phyloP scores from a whole-genome alignment of 805 yeast species.

The Saturnispora besseyi region DNA sequence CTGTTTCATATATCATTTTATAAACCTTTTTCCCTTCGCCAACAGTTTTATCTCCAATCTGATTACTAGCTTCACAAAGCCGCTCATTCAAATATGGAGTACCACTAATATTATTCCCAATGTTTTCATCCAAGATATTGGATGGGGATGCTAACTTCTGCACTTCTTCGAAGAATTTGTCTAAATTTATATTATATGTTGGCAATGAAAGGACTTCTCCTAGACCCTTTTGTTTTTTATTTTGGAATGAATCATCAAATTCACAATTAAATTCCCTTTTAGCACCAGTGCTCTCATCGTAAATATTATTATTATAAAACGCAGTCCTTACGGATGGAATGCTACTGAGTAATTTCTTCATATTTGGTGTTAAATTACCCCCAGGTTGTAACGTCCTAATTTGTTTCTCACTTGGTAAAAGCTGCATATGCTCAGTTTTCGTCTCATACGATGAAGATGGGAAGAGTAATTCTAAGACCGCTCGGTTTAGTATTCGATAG shows the following conservation, averaged over 20 bases:
- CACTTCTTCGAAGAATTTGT: slow-evolving; percentile 41
- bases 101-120: slow-evolving; percentile 14
- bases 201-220: slow-evolving; percentile 22
- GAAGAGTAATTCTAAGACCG: slow-evolving; percentile 53
- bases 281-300: background rate
- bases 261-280: background rate
- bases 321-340: slow-evolving; percentile 19
- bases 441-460: slow-evolving; percentile 23
- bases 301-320: slow-evolving; percentile 7
- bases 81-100: background rate
- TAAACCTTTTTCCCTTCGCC: slow-evolving; percentile 47
- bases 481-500: slow-evolving; percentile 63
- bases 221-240: slow-evolving; percentile 5
- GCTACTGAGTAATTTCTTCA: slow-evolving; percentile 31
- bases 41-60: background rate
- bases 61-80: background rate
- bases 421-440: slow-evolving; percentile 20
- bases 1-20: slow-evolving; percentile 54
- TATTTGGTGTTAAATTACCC: slow-evolving; percentile 32
- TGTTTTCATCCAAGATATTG: slow-evolving; percentile 9
- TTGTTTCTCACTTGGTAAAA: slow-evolving; percentile 23
- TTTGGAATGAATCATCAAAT: background rate
- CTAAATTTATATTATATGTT: slow-evolving; percentile 31
- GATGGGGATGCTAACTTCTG: slow-evolving; percentile 26
- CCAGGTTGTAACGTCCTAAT: slow-evolving; percentile 27